Evolutionary conservation across 495 filamentous ascomycete species (phyloP).

Genomic region (Terfezia claveryi): DNA sequence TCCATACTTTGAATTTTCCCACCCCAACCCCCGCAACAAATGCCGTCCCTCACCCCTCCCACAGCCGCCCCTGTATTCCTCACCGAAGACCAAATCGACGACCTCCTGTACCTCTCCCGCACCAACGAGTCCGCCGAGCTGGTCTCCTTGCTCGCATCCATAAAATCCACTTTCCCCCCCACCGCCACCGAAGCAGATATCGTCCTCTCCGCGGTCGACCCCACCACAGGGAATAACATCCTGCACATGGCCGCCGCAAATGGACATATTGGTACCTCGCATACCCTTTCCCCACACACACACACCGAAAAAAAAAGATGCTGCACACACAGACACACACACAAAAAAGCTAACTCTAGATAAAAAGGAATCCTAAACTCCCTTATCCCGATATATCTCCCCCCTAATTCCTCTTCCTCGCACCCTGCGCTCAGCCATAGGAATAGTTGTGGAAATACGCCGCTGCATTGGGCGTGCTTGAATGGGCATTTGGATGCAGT

Average conservation of each 20-base stretch:
- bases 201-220: conserved; percentile 27
- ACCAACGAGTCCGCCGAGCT: conserved; percentile 52
- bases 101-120: conserved; percentile 68
- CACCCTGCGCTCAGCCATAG: conserved; percentile 34
- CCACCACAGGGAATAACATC: conserved; percentile 44
- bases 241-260: conserved; percentile 65
- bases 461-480: conserved; percentile 76
- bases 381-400: conserved; percentile 31
- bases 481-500: conserved; percentile 68
- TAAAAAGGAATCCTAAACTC: too few species aligned
- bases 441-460: conserved; percentile 67
- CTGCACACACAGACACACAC: too few species aligned
- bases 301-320: too few species aligned
- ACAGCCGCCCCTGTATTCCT: conserved; percentile 15
- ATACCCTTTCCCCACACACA: too few species aligned
- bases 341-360: too few species aligned
- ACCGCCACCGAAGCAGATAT: too few species aligned
- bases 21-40: background rate
- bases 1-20: too few species aligned
- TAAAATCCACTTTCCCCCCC: too few species aligned
- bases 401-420: conserved; percentile 52
- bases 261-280: conserved; percentile 57
- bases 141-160: conserved; percentile 27
- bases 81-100: conserved; percentile 58
- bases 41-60: background rate